Base-by-base conservation (phyloP, 139 green algal species). In the Picochlorum costavermella region DNA sequence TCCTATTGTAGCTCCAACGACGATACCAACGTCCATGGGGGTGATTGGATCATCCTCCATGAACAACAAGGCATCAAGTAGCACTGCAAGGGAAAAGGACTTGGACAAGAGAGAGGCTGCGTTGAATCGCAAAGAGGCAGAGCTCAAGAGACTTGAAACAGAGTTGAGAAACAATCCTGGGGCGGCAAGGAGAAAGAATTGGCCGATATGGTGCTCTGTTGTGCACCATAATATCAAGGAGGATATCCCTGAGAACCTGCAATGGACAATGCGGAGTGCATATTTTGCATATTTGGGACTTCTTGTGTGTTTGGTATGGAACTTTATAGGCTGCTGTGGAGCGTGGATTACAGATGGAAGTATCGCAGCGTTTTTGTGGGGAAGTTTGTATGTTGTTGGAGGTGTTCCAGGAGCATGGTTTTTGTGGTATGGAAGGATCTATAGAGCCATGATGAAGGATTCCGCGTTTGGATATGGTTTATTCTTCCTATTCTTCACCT, bases 391-490 rank as follows among this genome's bases (percentile, higher is more conserved):
- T 61, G 23, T 70, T 44, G 57, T 77, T 50, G 76, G 66, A 25
- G 76, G 79, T 46, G 31, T 82, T 4, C 76, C 79, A 6, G 63
- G 61, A 5, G 75, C 56, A 29, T 82, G 69, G 69, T 61, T 71
- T 46, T 49, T 82, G 17, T 82, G 79, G 80, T 86, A 84, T 68
- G 37, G 59, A 23, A 73, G 77, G 2, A 29, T 86, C 11, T 86
- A 86, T 63, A 79, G 78, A 40, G 77, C 77, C 13, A 53, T 78
- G 9, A 84, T 77, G 55, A 84, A 82, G 50, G 80, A 86, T 60
- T 48, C 65, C 1, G 77, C 77, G 8, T 73, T 84, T 44, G 40
- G 48, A 48, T 81, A 79, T 57, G 71, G 50, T 33, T 9, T 72
- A 5, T 81, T 81, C 62, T 81, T 81, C 56, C 36, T 72, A 23